Conservation (phyloP, 2,329 filamentous ascomycete species). For the Neurospora sp. region DNA sequence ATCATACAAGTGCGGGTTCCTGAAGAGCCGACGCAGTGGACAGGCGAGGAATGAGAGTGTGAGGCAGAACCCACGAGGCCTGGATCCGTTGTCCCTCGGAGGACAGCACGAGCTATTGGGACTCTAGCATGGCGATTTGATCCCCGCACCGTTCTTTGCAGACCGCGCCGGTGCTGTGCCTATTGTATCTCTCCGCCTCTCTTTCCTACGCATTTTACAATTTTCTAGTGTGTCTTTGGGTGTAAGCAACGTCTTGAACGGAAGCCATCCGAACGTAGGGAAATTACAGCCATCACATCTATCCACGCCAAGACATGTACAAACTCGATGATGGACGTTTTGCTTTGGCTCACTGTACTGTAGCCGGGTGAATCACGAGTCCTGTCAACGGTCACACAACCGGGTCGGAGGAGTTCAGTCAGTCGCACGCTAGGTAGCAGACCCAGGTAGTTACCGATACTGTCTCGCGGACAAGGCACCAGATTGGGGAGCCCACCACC, state of each 20-base stretch:
- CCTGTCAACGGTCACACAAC: neutral
- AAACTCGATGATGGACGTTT: neutral
- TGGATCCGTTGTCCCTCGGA: neutral
- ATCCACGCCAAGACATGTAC: neutral
- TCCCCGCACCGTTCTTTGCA: neutral
- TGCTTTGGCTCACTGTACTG: neutral
- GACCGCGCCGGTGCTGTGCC: neutral
- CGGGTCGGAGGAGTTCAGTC: neutral
- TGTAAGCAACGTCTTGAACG: neutral
- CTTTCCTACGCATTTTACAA: neutral
- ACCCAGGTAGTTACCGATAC: slow-evolving; percentile 2
- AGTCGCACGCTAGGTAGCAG: neutral
- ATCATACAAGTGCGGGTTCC: neutral
- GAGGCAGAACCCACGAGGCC: neutral
- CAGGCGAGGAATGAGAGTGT: neutral
- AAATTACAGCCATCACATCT: neutral
- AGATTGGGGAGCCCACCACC: slow-evolving; percentile 6
- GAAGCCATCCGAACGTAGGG: neutral
- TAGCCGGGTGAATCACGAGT: slow-evolving; percentile 3
- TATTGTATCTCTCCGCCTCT: neutral
- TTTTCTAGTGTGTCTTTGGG: neutral
- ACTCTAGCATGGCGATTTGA: neutral
- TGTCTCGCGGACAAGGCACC: slow-evolving; percentile 8
- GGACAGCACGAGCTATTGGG: neutral
- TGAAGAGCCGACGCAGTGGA: neutral